Evolutionary conservation across 805 yeast species (phyloP), one percentile per base, ranked within the genome.

Genomic region (Candida alai): DNA sequence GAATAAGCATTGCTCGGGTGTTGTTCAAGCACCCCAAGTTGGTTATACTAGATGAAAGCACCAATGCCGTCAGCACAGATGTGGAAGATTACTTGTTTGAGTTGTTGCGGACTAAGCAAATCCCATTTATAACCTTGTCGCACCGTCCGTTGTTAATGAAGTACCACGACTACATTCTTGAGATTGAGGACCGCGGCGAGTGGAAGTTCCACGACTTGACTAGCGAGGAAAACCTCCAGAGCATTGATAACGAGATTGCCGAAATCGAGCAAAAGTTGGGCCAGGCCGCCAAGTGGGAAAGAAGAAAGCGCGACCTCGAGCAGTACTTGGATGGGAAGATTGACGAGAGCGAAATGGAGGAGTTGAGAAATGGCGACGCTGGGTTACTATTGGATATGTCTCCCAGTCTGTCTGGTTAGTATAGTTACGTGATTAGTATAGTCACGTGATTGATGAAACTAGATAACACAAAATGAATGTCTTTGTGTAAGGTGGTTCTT

Each of bases 1-100:
- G 95, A 52, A 73, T 88, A 56, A 78, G 86, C 56, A 84, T 88
- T 64, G 96, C 97, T 0, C 71, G 96, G 47, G 74, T 88, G 2
- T 62, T 88, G 45, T 86, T 81, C 62, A 85, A 83, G 53, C 74
- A 74, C 35, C 95, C 95, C 30, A 73, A 74, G 53, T 85, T 85
- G 56, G 87, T 88, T 3, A 76, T 88, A 2, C 70, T 88, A 41
- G 97, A 88, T 59, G 97, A 88, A 60, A 84, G 94, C n/a, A 88
- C 97, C 4, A 85, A 87, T 53, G 96, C 97, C 1, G 88, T 88
- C 9, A 77, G 87, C 34, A 81, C 81, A 29, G 97, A 88, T 57
- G 85, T 84, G 57, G 97, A 88, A 56, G 96, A 89, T 43, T 76
- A 79, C 39, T 65, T 88, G 34, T 88, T 87, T 59, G 94, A 85